Conservation (phyloP, 352 stramenopile genomes). For the Pythium grandisporangium region DNA sequence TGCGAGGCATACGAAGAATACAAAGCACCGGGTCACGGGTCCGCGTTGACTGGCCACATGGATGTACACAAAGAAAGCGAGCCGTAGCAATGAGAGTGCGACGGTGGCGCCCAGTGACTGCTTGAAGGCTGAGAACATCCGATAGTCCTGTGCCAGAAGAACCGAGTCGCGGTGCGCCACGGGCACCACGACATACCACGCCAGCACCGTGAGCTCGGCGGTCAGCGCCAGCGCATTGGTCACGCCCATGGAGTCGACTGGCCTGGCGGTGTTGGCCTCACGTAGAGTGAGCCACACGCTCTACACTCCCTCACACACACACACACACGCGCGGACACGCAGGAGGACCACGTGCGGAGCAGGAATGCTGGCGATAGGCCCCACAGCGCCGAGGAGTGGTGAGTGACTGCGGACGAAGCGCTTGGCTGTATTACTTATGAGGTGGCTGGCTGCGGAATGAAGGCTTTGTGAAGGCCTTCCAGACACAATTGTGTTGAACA, state of each 20-base stretch:
- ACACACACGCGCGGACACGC: no score
- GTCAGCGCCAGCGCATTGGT: constrained; percentile 55
- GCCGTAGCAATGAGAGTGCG: constrained; percentile 34
- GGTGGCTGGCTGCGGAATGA: no score
- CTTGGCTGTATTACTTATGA: no score
- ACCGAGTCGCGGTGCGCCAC: constrained; percentile 14
- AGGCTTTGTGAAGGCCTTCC: no score
- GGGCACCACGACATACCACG: constrained; percentile 44
- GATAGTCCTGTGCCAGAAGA: constrained; percentile 31
- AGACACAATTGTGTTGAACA: no score
- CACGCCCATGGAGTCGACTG: constrained; percentile 43
- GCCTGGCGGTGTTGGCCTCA: no score
- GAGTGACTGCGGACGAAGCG: no score
- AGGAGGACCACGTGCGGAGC: no score
- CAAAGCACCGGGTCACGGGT: constrained; percentile 64
- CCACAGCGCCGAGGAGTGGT: no score
- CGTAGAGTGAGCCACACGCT: no score
- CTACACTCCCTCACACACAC: no score
- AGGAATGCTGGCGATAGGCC: no score
- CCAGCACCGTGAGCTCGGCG: constrained; percentile 40
- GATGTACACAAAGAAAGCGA: constrained; percentile 62
- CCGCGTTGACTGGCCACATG: constrained; percentile 57
- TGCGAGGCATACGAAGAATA: constrained; percentile 67
- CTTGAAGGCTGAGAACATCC: constrained; percentile 26
- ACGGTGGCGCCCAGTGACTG: constrained; percentile 61